Percentiles rank a stretch among this genome's conserved stretches.
Conservation (phyloP, 805 yeast species). For the Wickerhamomyces sydowiorum region DNA sequence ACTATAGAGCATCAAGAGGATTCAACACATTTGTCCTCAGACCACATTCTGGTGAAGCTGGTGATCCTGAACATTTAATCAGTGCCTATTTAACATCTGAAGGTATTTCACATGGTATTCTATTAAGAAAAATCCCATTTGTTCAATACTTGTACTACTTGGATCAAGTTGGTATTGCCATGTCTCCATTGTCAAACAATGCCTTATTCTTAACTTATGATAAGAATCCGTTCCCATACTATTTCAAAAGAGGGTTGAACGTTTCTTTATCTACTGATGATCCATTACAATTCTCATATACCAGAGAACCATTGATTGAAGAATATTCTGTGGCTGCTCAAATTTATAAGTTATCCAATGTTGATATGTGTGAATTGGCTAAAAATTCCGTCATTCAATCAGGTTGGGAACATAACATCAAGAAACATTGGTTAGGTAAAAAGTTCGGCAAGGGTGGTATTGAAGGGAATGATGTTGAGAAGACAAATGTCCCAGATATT, state of each 20-base stretch:
- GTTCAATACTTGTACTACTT: constrained; percentile 89
- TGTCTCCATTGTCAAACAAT: constrained; percentile 96
- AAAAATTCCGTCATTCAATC: constrained; percentile 87
- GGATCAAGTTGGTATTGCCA: constrained; percentile 95
- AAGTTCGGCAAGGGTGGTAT: constrained; percentile 52
- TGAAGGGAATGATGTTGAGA: constrained; percentile 85
- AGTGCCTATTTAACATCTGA: constrained; percentile 86
- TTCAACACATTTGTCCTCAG: constrained; percentile 89
- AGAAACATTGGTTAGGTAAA: constrained; percentile 89
- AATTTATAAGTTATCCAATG: constrained; percentile 88
- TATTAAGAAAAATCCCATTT: constrained; percentile 89
- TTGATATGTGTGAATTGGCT: constrained; percentile 97
- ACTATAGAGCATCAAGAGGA: constrained; percentile 69
- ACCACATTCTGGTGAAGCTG: constrained; percentile 99
- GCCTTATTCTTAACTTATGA: constrained; percentile 94
- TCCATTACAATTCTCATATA: constrained; percentile 94
- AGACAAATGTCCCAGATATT: constrained; percentile 91
- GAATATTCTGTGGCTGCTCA: constrained; percentile 98
- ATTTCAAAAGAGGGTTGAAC: constrained; percentile 89
- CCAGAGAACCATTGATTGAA: constrained; percentile 95
- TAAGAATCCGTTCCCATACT: constrained; percentile 90
- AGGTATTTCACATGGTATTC: constrained; percentile 92
- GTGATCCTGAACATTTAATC: constrained; percentile 95
- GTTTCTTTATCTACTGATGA: constrained; percentile 96
- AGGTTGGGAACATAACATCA: constrained; percentile 86